These are phyloP conservation scores for Phytophthora lateralis DNA, from an alignment of 352 stramenopile genomes.

Conservation along the genomic window DNA sequence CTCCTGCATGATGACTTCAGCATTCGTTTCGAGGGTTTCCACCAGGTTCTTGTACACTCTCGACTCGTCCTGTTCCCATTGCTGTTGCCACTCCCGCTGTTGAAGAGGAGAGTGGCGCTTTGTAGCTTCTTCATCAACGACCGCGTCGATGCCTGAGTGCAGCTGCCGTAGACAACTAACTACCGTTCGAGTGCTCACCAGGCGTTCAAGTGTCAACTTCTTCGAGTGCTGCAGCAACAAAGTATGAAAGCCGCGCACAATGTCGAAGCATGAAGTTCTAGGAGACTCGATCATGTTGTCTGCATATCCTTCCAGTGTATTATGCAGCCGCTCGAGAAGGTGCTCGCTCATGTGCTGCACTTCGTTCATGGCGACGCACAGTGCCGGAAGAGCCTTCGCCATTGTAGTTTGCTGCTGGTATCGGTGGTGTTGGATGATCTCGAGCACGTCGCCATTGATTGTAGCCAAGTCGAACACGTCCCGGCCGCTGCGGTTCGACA, in stretches of 20 bases:
- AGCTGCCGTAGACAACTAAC: conserved; percentile 14
- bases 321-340: conserved; percentile 3
- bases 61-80: conserved; percentile 13
- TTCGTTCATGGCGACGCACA: conserved; percentile 7
- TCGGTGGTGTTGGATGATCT: conserved; percentile 9
- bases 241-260: conserved; percentile 11
- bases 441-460: neutral
- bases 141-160: conserved; percentile 12
- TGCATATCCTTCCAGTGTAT: neutral
- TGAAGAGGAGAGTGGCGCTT: neutral
- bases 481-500: conserved; percentile 7
- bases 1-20: conserved; percentile 5
- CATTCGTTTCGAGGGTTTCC: neutral
- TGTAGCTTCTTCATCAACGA: conserved; percentile 2
- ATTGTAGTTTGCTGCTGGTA: neutral
- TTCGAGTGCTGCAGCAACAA: conserved; percentile 17
- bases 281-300: neutral
- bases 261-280: neutral
- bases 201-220: conserved; percentile 20
- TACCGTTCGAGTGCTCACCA: conserved; percentile 19
- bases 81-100: conserved; percentile 3
- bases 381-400: conserved; percentile 1
- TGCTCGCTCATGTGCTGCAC: conserved; percentile 14
- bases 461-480: conserved; percentile 10
- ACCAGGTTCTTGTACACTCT: conserved; percentile 14